Evolutionary conservation across 2,329 filamentous ascomycete species (phyloP).

Genomic region (Chaetothyriales sp.): DNA sequence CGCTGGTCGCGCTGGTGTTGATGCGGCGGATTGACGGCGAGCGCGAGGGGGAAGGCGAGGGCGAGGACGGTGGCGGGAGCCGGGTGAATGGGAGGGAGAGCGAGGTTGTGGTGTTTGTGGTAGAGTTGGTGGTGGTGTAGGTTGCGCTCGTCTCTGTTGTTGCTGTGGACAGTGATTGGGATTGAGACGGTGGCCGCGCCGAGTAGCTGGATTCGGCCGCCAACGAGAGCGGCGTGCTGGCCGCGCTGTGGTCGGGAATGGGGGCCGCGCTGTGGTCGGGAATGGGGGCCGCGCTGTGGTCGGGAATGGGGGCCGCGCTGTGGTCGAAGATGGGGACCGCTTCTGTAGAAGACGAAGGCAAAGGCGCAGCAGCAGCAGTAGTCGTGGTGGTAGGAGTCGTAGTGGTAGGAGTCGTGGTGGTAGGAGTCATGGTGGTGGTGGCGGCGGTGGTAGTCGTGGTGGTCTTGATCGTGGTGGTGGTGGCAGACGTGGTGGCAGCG

Average conservation of each 20-base stretch:
- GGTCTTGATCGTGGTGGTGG: conserved; percentile 12
- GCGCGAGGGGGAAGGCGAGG: conserved; percentile 20
- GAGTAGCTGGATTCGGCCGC: not conserved
- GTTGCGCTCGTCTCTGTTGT: not conserved
- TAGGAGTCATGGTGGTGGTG: conserved; percentile 11
- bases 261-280: not conserved
- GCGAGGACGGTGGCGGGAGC: not conserved
- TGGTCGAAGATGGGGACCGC: too few relatives aligned
- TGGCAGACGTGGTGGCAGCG: not conserved
- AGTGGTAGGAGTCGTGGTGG: not conserved
- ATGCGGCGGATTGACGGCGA: conserved; percentile 16
- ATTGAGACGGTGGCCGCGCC: not conserved
- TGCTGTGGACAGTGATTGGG: not conserved
- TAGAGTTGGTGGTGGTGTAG: not conserved
- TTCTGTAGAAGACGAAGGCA: too few relatives aligned
- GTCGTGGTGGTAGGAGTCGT: not conserved
- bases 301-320: too few relatives aligned
- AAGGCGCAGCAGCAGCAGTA: too few relatives aligned
- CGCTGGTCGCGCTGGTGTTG: not conserved
- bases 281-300: too few relatives aligned
- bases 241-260: not conserved
- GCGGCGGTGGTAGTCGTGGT: conserved; percentile 25
- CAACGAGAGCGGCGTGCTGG: too few relatives aligned
- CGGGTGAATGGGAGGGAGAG: not conserved
- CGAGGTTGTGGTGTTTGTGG: not conserved